phyloP scores from a whole-genome alignment of 768 basidiomycete genomes.

The Tubosaeta brunneosetosa region DNA sequence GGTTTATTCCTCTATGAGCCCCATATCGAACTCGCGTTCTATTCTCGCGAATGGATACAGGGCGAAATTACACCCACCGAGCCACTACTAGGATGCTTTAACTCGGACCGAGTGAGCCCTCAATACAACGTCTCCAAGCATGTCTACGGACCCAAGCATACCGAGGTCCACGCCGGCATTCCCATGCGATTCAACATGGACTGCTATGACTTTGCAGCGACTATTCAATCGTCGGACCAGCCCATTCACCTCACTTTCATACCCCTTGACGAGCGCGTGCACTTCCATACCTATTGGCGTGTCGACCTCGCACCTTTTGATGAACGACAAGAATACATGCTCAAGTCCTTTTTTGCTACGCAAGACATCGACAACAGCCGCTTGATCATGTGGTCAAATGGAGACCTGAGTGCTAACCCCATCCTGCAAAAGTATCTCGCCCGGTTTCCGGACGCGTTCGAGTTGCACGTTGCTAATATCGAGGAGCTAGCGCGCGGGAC shows the following conservation, averaged over 20 bases:
- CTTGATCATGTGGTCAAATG: slow-evolving; percentile 91
- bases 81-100: slow-evolving; percentile 73
- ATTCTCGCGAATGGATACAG: slow-evolving; percentile 69
- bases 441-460: slow-evolving; percentile 67
- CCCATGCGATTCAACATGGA: slow-evolving; percentile 75
- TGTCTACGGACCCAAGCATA: slow-evolving; percentile 59
- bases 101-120: slow-evolving; percentile 52
- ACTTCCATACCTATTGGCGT: slow-evolving; percentile 94
- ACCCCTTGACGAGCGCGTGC: slow-evolving; percentile 42
- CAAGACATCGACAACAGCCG: slow-evolving; percentile 63
- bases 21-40: slow-evolving; percentile 82
- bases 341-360: slow-evolving; percentile 92
- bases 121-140: slow-evolving; percentile 63
- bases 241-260: slow-evolving; percentile 7
- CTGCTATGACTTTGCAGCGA: slow-evolving; percentile 91
- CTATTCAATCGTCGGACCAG: slow-evolving; percentile 45
- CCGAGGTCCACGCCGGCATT: slow-evolving; percentile 77
- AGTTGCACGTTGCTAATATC: slow-evolving; percentile 67
- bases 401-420: slow-evolving; percentile 53
- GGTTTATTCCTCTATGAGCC: slow-evolving; percentile 66
- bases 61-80: slow-evolving; percentile 62
- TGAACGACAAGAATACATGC: slow-evolving; percentile 81
- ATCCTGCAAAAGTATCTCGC: slow-evolving; percentile 57
- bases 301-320: slow-evolving; percentile 80
- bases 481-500: slow-evolving; percentile 67